phyloP scores from a whole-genome alignment of 768 basidiomycete genomes.

The Suillus fuscotomentosus region DNA sequence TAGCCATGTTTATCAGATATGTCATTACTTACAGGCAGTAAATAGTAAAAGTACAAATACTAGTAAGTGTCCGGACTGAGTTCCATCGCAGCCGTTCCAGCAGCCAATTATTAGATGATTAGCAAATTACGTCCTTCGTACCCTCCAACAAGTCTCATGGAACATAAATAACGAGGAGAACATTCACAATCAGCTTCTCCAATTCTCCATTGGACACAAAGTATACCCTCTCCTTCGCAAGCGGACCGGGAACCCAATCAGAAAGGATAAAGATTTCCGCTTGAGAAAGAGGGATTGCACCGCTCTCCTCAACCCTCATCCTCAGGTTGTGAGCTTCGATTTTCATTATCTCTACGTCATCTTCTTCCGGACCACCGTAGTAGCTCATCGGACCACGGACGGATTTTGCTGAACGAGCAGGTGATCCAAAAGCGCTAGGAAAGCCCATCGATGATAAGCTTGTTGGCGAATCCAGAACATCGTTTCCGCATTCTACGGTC shows the following conservation, averaged over 20 bases:
- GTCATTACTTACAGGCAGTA: constrained; percentile 3
- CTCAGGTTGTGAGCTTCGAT: constrained; percentile 41
- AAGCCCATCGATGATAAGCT: constrained; percentile 23
- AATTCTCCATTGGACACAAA: constrained; percentile 66
- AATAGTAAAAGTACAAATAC: constrained; percentile 1
- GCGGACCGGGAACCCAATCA: constrained; percentile 45
- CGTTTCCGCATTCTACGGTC: constrained; percentile 59
- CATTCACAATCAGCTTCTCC: constrained; percentile 75
- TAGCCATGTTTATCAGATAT: not conserved
- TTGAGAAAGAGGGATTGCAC: constrained; percentile 61
- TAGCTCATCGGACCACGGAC: constrained; percentile 46
- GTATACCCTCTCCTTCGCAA: constrained; percentile 67
- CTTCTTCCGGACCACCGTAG: constrained; percentile 41
- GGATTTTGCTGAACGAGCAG: constrained; percentile 25
- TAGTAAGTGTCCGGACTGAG: not conserved
- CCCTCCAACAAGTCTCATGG: constrained; percentile 37
- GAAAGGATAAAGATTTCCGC: constrained; percentile 61
- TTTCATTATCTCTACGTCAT: constrained; percentile 29
- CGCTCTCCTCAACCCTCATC: constrained; percentile 60
- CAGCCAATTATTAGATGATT: constrained; percentile 4
- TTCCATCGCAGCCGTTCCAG: not conserved
- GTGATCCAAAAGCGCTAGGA: constrained; percentile 20
- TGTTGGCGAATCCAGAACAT: constrained; percentile 33
- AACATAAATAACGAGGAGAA: constrained; percentile 69
- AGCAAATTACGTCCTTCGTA: not conserved